Evolutionary conservation across 495 filamentous ascomycete genomes (phyloP), one percentile per base, ranked within the genome.

Genomic region (Bryoglossum gracile): DNA sequence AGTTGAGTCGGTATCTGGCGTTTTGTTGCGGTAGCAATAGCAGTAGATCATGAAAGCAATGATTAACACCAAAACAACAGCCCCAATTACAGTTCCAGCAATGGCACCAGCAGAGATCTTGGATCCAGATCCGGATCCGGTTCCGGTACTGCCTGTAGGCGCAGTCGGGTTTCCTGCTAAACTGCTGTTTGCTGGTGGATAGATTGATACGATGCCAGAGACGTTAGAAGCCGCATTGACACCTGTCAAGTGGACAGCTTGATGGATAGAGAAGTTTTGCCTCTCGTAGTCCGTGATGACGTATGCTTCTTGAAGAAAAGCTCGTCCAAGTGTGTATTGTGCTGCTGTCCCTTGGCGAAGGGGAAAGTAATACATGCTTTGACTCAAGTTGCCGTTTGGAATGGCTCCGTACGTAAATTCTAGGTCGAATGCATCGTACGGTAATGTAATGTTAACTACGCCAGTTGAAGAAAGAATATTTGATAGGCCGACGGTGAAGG

Each of bases 231-330:
- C n/a, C n/a, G n/a, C n/a, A 21, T 68, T 32, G 4, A 68, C 65
- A 23, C 72, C 65, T 8, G 65, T 51, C 16, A 69, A 67, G 51
- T 79, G 82, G 18, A 63, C 64, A 8, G 79, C 77, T 52, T 81
- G 71, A 46, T 78, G 70, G 3, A 85, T 46, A 0, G 74, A 83
- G 55, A 85, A 84, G 24, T 62, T 71, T 18, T 67, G 68, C 19
- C 70, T 68, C 42, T 86, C 81, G 59, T 84, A 86, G 50, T 81
- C 76, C n/a, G 73, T 76, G 14, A 78, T 75, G 9, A 87, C 55
- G 51, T 87, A 87, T 13, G 78, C 73, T 62, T 86, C 83, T 65
- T 87, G 83, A 48, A 87, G 68, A 54, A 87, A 87, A 3, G 68
- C 62, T 22, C 83, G 75, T n/a, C 83, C 83, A 51, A 87, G 70